Evolutionary conservation across 495 filamentous ascomycete species (phyloP).

Genomic region (Lindgomyces ingoldianus): DNA sequence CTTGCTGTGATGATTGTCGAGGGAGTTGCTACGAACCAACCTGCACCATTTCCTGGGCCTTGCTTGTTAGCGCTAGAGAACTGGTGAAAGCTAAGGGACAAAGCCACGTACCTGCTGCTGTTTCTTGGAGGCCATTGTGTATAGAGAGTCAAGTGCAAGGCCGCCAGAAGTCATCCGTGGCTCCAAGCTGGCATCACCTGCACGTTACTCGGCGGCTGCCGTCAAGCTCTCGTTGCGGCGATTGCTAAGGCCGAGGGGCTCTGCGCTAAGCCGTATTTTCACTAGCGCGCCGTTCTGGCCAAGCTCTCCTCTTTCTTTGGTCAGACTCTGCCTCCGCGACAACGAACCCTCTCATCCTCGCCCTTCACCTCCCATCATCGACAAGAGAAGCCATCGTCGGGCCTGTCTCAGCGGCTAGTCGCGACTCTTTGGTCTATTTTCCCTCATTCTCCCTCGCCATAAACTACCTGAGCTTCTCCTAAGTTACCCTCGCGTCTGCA

Average conservation of each 20-base stretch:
- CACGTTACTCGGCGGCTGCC: no score
- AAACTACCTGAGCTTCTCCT: not conserved
- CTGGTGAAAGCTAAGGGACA: not conserved
- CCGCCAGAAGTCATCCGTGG: no score
- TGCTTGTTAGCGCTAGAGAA: conserved; percentile 3
- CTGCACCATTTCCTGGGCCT: conserved; percentile 92
- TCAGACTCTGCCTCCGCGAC: conserved; percentile 18
- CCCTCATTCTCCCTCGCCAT: not conserved
- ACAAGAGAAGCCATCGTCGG: not conserved
- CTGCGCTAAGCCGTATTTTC: not conserved
- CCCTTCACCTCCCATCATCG: not conserved
- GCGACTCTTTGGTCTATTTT: not conserved
- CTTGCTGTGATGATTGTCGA: conserved; percentile 23
- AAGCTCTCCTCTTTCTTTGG: conserved; percentile 13
- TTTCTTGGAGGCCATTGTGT: conserved; percentile 41
- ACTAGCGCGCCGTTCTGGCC: not conserved
- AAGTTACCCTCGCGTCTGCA: not conserved
- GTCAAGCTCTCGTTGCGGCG: not conserved
- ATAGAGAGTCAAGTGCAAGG: not conserved
- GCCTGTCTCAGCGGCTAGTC: not conserved
- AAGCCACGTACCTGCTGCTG: conserved; percentile 33
- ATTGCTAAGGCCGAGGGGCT: not conserved
- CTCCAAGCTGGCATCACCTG: no score
- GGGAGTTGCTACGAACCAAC: conserved; percentile 73
- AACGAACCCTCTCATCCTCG: not conserved